Evolutionary conservation across 345 rosid species (phyloP), one percentile per base, ranked within the genome.

Genomic region (Brassica rapa): DNA sequence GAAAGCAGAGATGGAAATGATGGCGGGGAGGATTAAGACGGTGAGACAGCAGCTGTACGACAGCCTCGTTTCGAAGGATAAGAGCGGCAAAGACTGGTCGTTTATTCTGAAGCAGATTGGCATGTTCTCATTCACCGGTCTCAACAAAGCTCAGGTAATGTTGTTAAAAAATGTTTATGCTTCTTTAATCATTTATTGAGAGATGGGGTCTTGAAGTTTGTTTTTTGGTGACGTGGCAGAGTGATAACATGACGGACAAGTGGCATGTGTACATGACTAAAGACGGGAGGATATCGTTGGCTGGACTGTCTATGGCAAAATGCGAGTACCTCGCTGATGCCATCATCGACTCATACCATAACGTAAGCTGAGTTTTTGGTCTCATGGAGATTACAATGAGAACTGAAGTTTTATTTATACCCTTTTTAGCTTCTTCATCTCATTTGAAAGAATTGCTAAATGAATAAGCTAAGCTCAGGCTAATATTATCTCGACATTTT

Each of bases 51-150:
- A 86, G 79, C 78, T 95, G 41, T 90, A 80, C 19, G 91, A 93
- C 71, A 86, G 93, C 80, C 95, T 95, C 33, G 78, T 84, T 11
- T 76, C 89, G 55, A 91, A 89, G 80, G 99, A 95, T 72, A 93
- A 86, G 81, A 91, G 94, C 53, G 92, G 97, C 16, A 95, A 95
- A 62, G 99, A 95, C 63, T 95, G 99, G 98, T 93, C 98, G 59
- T 93, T 91, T 74, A 87, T 95, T 73, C 85, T 95, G 4, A 90
- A 85, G 82, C 99, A 91, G 85, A 95, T 95, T 63, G 98, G 99
- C 85, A 95, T 95, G 99, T 95, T 95, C 89, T 92, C 96, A 4
- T 94, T 91, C 86, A 93, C 99, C 2, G 98, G 98, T 77, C 85
- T 95, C 83, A 90, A 82, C 88, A 95, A 87, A 83, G 68, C 91